A percentile compares a stretch with the other conserved stretches of the same genome.
Conservation (phyloP, 352 stramenopile genomes). For the Aphanomyces cochlioides region DNA sequence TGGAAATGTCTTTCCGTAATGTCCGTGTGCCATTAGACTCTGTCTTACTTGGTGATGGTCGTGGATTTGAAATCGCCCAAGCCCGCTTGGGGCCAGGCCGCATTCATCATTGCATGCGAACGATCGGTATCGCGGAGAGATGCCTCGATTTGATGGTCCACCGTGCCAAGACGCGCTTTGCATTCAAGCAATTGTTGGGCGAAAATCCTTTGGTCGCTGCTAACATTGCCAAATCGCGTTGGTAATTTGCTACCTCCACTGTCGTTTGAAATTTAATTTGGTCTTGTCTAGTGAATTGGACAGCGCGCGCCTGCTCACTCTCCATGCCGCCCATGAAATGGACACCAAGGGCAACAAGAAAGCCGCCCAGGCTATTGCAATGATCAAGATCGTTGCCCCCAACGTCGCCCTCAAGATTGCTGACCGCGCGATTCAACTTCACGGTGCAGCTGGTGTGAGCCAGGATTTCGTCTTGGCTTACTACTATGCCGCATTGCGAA, state of each 20-base stretch:
- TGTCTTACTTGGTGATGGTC: conserved; percentile 72
- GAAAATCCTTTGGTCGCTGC: conserved; percentile 56
- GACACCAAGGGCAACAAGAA: conserved; percentile 80
- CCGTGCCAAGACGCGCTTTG: conserved; percentile 38
- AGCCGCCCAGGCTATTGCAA: conserved; percentile 89
- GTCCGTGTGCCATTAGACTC: conserved; percentile 39
- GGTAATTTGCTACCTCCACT: conserved; percentile 11
- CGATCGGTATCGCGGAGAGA: conserved; percentile 87
- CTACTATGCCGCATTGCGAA: conserved; percentile 87
- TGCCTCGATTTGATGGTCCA: conserved; percentile 78
- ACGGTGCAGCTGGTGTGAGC: conserved; percentile 77
- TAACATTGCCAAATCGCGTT: conserved; percentile 78
- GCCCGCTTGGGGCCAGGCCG: conserved; percentile 79
- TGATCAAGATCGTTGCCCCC: conserved; percentile 96
- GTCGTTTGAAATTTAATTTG: background rate
- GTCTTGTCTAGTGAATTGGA: conserved; percentile 51
- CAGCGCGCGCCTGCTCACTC: conserved; percentile 79
- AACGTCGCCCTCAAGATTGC: conserved; percentile 84
- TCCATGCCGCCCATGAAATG: conserved; percentile 88
- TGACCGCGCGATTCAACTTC: conserved; percentile 89
- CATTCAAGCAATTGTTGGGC: conserved; percentile 32
- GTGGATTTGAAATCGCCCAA: conserved; percentile 88
- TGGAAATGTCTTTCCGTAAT: conserved; percentile 66
- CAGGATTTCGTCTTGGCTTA: conserved; percentile 93
- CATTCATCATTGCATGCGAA: conserved; percentile 98